Evolutionary conservation across 306 rosid genomes (phyloP).

Genomic region (Medicago truncatula): MtrunA17r5.0-ANR NC_053043.1:46157501-46158000

Average conservation of each 20-base stretch:
- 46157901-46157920: constrained; percentile 25
- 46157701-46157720: constrained; percentile 65
- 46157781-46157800: constrained; percentile 65
- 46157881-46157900: constrained; percentile 32
- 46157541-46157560: constrained; percentile 60
- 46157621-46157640: constrained; percentile 65
- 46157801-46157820: constrained; percentile 63
- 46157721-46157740: constrained; percentile 66
- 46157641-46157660: constrained; percentile 66
- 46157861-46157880: constrained; percentile 59
- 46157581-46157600: constrained; percentile 71
- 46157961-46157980: constrained; percentile 21
- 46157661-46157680: constrained; percentile 66
- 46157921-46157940: constrained; percentile 45
- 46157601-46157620: constrained; percentile 59
- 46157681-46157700: constrained; percentile 61
- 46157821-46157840: constrained; percentile 61
- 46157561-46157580: constrained; percentile 73
- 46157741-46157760: constrained; percentile 59
- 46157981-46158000: constrained; percentile 18
- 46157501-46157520: constrained; percentile 63
- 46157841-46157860: constrained; percentile 68
- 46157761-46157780: constrained; percentile 64
- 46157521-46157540: constrained; percentile 66
- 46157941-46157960: constrained; percentile 40